A percentile compares a stretch with the other conserved stretches of the same genome.
phyloP scores from a whole-genome alignment of 192 early-diverging fungal species.

The Spizellomyces punctatus region DNA sequence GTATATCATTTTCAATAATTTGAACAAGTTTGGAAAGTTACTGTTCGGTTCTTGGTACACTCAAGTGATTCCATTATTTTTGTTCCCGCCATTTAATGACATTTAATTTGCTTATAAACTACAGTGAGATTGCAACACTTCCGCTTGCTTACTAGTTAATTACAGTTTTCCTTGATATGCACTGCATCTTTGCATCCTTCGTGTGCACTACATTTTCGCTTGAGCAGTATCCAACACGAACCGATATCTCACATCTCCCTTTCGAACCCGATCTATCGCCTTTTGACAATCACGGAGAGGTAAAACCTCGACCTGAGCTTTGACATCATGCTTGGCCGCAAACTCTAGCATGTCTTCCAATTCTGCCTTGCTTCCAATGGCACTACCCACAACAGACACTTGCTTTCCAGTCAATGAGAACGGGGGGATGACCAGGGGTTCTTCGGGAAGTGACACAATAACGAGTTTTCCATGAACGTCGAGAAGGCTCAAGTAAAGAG shows the following conservation, averaged over 20 bases:
- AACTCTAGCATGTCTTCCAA: constrained; percentile 68
- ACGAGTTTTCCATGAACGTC: constrained; percentile 61
- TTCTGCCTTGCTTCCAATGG: constrained; percentile 62
- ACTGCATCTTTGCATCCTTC: too few species aligned
- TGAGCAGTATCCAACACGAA: constrained; percentile 62
- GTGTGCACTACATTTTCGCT: constrained; percentile 33
- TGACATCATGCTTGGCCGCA: constrained; percentile 68
- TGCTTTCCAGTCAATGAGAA: constrained; percentile 33
- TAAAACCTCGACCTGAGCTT: constrained; percentile 64
- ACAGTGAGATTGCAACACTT: too few species aligned
- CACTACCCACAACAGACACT: constrained; percentile 59
- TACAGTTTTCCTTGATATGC: too few species aligned
- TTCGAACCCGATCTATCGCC: constrained; percentile 57
- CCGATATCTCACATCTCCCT: constrained; percentile 65
- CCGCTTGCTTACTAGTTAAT: too few species aligned
- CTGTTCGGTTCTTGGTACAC: too few species aligned
- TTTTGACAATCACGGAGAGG: constrained; percentile 63
- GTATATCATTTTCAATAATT: too few species aligned
- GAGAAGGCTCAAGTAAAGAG: constrained; percentile 22
- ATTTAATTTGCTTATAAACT: too few species aligned
- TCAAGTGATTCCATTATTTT: too few species aligned
- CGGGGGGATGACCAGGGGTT: constrained; percentile 44
- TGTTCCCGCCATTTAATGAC: too few species aligned
- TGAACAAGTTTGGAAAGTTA: too few species aligned
- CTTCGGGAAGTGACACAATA: constrained; percentile 65